Base-by-base conservation (phyloP, 495 filamentous ascomycete genomes). In the Aspergillus sparsus region DNA sequence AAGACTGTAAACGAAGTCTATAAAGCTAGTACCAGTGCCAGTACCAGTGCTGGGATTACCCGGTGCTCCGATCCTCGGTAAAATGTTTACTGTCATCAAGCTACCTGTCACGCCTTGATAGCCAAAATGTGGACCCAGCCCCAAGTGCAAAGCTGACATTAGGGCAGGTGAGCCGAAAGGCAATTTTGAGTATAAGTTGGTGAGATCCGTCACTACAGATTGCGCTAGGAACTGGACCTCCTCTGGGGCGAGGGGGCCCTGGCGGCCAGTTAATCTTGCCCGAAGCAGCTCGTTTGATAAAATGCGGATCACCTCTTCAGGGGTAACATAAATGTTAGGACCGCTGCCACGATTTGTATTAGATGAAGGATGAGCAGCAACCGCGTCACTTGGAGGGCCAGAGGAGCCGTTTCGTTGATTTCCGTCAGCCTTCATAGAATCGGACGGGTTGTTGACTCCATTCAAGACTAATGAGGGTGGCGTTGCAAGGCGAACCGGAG, bases 401-500 rank as follows among this genome's bases (percentile, higher is more conserved):
- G 70, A 53, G 16, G 70, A 63, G 33, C 69, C 62, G 31, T 71
- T 63, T n/a, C 66, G 67, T 53, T 71, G 69, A 33, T 63, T 57
- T 10, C 27, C 51, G 12, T 64, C 61, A 5, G 45, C 34, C 44
- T 66, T 63, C 34, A 66, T 60, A 7, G 66, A 51, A 5, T 63
- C 53, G 9, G 76, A 69, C 0, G 68, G 65, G 41, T 77, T 71
- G 35, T 73, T 76, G 18, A 84, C 81, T 3, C 88, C 89, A 61
- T 91, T 92, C 1, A 92, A 76, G 58, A 89, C 77, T 0, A 91
- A 71, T 9, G 83, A 81, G 0, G 88, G 88, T 8, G 90, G 90
- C 0, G 90, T 93, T 0, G 90, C 90, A 16, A 94, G 83, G 16
- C 90, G 81, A 2, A 96, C 88, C 9, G 89, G 82, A 0, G 85